Evolutionary conservation across 768 basidiomycete genomes (phyloP), one percentile per base, ranked within the genome.

Genomic region (Trametes punicea): DNA sequence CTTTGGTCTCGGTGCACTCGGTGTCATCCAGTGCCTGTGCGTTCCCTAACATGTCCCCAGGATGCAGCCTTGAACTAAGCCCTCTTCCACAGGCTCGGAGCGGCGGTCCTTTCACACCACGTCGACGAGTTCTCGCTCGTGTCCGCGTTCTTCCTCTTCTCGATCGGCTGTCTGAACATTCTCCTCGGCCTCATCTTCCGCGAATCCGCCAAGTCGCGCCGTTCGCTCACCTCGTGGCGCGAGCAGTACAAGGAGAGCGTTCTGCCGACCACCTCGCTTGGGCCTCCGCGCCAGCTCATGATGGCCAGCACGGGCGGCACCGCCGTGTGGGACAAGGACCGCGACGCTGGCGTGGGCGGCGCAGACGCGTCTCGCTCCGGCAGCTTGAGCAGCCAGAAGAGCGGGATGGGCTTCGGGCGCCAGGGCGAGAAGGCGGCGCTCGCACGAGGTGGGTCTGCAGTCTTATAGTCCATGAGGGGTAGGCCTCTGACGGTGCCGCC

Each of bases 71-170:
- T 20, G 1, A 21, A 18, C 11, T 15, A 46, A 15, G 25, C 11
- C 30, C 18, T 42, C 48, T 2, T n/a, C 31, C 45, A 18, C 55
- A 64, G 63, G 9, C 93, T 95, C 76, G 76, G 76, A 21, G 76
- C 78, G 2, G 72, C 76, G n/a, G 74, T 80, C 34, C 73, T 82
- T 44, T 78, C 78, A 25, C 78, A 79, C 59, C 77, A 85, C 69
- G 90, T 93, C 55, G 85, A 92, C 64, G 84, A 82, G 57, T 95
- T 96, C 75, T 84, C 92, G 20, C 89, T 95, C 67, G 93, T 93
- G 59, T 79, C 92, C 4, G 92, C 88, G 44, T 95, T 95, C 78
- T 86, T 96, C 77, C 81, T 96, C 59, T 96, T 96, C 75, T 81
- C 91, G 49, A 66, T 96, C 56, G 93, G 93, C 20, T 93, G 90